These are phyloP conservation scores for Thamnidium elegans DNA, from an alignment of 192 early-diverging fungal genomes.

Conservation along the genomic window DNA sequence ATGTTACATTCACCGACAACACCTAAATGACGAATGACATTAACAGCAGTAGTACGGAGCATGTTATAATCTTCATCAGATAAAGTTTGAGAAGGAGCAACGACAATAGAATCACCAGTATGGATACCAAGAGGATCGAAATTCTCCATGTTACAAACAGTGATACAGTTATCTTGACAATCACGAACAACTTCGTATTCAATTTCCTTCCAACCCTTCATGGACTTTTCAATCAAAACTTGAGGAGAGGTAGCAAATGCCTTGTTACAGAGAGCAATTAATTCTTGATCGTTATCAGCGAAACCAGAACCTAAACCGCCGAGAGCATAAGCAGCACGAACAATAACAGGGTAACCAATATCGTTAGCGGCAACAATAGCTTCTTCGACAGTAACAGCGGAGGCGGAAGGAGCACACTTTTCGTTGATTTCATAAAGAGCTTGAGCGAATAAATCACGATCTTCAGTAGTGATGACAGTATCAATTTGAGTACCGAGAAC, in stretches of 20 bases:
- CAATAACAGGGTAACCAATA: conserved; percentile 95
- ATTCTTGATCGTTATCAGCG: conserved; percentile 83
- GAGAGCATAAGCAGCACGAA: conserved; percentile 93
- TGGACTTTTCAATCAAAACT: conserved; percentile 89
- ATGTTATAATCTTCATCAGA: conserved; percentile 99
- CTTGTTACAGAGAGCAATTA: conserved; percentile 75
- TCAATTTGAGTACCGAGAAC: conserved; percentile 94
- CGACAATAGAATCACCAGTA: conserved; percentile 98
- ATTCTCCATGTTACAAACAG: conserved; percentile 99
- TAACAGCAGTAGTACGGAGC: conserved; percentile 94
- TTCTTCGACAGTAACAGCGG: conserved; percentile 81
- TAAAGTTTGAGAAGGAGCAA: conserved; percentile 95
- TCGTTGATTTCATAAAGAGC: conserved; percentile 86
- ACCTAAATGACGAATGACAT: conserved; percentile 95
- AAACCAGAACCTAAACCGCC: conserved; percentile 98
- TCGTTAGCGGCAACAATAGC: conserved; percentile 79
- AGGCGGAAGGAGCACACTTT: conserved; percentile 85
- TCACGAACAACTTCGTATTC: conserved; percentile 99
- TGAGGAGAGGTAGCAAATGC: conserved; percentile 91
- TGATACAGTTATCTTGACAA: conserved; percentile 95
- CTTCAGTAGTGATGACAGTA: conserved; percentile 97
- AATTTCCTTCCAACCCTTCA: conserved; percentile 99
- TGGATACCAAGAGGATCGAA: conserved; percentile 99
- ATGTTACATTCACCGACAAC: conserved; percentile 99
- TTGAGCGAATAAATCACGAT: conserved; percentile 91